Base-by-base conservation (phyloP, 257 asterid species). In the Coffea eugenioides region DNA sequence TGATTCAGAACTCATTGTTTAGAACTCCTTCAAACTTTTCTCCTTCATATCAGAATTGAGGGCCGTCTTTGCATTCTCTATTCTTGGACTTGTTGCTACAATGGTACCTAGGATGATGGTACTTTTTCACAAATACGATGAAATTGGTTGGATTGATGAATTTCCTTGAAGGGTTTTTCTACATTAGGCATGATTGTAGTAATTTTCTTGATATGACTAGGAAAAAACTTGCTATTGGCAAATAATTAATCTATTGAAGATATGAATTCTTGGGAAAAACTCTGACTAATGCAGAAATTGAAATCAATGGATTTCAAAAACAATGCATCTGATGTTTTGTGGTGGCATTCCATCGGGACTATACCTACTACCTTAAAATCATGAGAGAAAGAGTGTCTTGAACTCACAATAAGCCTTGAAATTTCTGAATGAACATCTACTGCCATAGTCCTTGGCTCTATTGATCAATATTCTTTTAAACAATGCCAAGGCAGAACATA, bases 231-330 rank as follows among this genome's bases (percentile, higher is more conserved):
- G 81, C 98, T 97, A 67, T 94, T 74, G 85, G 96, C 84, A 79
- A 94, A 94, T 78, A 94, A 86, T 82, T 94, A 97, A 77, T 94
- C 98, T 3, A 97, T 97, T 0, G 98, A 85, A 0, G 97, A 88
- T 45, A 90, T 71, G 8, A 61, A 75, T 62, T 85, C 78, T 25
- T 79, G 85, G 4, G 85, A 46, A 78, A 77, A 77, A 75, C 62
- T 74, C 20, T 81, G 88, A 11, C 68, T 62, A 67, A 83, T 69
- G 89, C 83, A 86, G 92, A 92, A 85, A 69, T 92, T 90, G 83
- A 91, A 91, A 83, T 90, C 97, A 80, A 90, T 80, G 68, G 94
- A 83, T 75, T 90, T 89, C 43, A 88, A 39, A 21, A 86, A 86
- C 78, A 81, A 65, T 48, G 85, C 83, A 79, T 88, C 91, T 15